Evolutionary conservation across 2,329 filamentous ascomycete species (phyloP).

Genomic region (Exophiala sp.): DNA sequence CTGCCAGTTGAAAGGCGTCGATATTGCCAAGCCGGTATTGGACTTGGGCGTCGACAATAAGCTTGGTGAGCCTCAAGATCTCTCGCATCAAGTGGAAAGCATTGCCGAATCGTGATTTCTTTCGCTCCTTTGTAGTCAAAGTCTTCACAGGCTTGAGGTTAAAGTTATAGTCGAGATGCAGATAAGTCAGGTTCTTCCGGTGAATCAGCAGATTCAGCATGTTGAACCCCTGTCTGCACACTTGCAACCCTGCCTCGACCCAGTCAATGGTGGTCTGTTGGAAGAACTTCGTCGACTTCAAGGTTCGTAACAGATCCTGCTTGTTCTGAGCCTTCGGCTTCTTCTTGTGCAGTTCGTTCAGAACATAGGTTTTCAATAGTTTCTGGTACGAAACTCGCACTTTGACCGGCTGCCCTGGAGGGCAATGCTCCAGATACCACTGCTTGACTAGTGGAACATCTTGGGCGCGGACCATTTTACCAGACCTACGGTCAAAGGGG

Average conservation of each 20-base stretch:
- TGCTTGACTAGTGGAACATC: conserved; percentile 97
- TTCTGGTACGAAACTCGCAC: conserved; percentile 98
- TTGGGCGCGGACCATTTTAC: conserved; percentile 92
- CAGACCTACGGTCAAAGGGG: conserved; percentile 89
- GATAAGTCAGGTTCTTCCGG: conserved; percentile 94
- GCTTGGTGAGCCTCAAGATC: conserved; percentile 88
- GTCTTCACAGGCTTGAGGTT: conserved; percentile 99
- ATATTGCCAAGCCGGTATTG: conserved; percentile 97
- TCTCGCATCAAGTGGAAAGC: conserved; percentile 99
- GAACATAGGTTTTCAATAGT: conserved; percentile 86
- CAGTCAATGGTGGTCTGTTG: conserved; percentile 99
- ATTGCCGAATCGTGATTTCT: conserved; percentile 98
- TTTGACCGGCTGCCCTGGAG: conserved; percentile 86
- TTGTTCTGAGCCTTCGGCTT: conserved; percentile 93
- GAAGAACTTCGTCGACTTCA: conserved; percentile 98
- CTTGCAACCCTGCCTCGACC: conserved; percentile 97
- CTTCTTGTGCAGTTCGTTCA: conserved; percentile 95
- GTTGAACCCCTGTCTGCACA: conserved; percentile 97
- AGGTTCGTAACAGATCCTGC: conserved; percentile 78
- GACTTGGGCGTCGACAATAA: conserved; percentile 97
- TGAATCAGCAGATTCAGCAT: conserved; percentile 98
- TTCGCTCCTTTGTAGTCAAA: conserved; percentile 94
- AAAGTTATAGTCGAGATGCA: conserved; percentile 99
- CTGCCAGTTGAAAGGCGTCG: conserved; percentile 95
- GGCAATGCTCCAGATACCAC: conserved; percentile 96